Base-by-base conservation (phyloP, 2,329 filamentous ascomycete genomes). In the Pyrenophora seminiperda region DNA sequence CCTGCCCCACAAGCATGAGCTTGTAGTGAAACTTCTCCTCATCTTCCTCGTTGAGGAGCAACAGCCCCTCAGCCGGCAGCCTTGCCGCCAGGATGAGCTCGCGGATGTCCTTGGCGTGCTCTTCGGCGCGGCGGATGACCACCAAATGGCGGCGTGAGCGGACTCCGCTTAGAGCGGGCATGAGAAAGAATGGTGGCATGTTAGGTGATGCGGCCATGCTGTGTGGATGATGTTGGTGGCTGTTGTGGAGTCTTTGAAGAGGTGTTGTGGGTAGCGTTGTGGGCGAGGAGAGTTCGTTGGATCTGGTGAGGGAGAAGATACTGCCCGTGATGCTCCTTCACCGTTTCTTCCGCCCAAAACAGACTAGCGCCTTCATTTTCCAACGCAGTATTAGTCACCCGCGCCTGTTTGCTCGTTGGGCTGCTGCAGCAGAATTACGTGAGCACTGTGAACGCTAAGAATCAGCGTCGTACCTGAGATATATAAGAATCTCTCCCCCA, bases 81-180 rank as follows among this genome's bases (percentile, higher is more conserved):
- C 24, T 3, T 27, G 10, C 24, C 1, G 7, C 24, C 24, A 3
- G 10, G 10, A 27, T 11, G 7, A 27, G 24, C 9, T 27, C 24
- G 10, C 5, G 7, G 10, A 11, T 9, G 1, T 2, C 24, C 10
- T 27, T 2, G 24, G 13, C 24, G 24, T 27, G 24, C 3, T 3
- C 13, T 10, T 41, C 34, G 6, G 41, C 44, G 9, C 41, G 47
- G 17, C 40, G 40, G 5, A 49, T 22, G 4, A 49, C 32, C 29
- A 55, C 33, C 15, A 38, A 15, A 31, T 45, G 44, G 41, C 47
- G 53, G 19, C 32, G 41, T 1, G 47, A 49, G 2, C 30, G 44
- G 15, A 52, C 41, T 9, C 39, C 42, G n/a, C 3, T n/a, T 5
- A 31, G 7, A 10, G 13, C 31, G 1, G 44, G 53, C 6, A 42